Evolutionary conservation across 192 early-diverging fungal species (phyloP).

Genomic region (Coemansia sp.): DNA sequence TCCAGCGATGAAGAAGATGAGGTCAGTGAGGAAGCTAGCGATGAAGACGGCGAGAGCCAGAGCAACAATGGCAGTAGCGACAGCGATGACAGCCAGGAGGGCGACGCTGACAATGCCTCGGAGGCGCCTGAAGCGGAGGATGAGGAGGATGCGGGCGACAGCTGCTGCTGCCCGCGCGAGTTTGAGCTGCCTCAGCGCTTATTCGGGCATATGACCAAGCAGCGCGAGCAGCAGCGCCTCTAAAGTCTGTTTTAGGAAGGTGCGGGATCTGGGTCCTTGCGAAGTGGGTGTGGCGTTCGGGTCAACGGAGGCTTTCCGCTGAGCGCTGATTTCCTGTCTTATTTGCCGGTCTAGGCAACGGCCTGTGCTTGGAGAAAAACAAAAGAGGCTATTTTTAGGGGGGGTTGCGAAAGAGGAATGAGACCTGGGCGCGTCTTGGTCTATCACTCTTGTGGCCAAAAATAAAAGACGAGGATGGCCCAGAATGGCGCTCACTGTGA

Average conservation of each 20-base stretch:
- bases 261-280: slow-evolving; percentile 2
- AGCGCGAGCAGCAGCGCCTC: slow-evolving; percentile 25
- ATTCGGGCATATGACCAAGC: slow-evolving; percentile 29
- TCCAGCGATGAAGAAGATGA: slow-evolving; percentile 10
- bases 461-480: background rate
- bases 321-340: background rate
- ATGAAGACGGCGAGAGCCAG: background rate
- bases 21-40: background rate
- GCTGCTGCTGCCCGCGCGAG: slow-evolving; percentile 40
- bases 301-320: slow-evolving; percentile 3
- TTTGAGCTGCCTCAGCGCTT: slow-evolving; percentile 40
- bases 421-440: background rate
- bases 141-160: slow-evolving; percentile 5
- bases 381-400: background rate
- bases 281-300: slow-evolving; percentile 6
- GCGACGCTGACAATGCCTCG: background rate
- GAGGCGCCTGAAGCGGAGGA: background rate
- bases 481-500: slow-evolving; percentile 9
- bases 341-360: background rate
- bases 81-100: background rate
- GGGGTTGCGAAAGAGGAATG: background rate
- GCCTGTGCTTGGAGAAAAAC: too few relatives aligned
- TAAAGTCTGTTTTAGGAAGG: background rate
- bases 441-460: background rate
- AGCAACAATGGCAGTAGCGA: background rate